Conservation (phyloP, 352 stramenopile genomes). For the Aphanomyces euteiches region DNA sequence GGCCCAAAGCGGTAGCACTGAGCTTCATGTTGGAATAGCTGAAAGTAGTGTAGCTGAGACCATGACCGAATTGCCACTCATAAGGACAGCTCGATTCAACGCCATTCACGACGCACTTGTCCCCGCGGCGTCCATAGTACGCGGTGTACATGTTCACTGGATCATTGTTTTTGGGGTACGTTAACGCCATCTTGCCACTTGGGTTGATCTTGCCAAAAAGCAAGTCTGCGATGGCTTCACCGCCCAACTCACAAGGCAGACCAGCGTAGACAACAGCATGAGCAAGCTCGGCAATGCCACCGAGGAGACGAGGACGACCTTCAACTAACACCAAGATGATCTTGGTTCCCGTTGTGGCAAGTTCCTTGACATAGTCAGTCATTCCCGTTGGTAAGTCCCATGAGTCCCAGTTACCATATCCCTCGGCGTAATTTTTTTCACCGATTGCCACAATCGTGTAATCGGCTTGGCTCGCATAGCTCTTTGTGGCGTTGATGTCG, state of each 20-base stretch:
- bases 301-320: slow-evolving; percentile 71
- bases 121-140: too few species aligned
- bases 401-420: slow-evolving; percentile 78
- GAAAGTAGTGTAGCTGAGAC: too few species aligned
- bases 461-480: slow-evolving; percentile 40
- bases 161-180: too few species aligned
- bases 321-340: slow-evolving; percentile 75
- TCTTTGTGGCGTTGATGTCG: slow-evolving; percentile 52
- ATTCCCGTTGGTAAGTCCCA: slow-evolving; percentile 58
- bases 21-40: too few species aligned
- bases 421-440: slow-evolving; percentile 77
- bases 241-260: slow-evolving; percentile 67
- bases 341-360: slow-evolving; percentile 62
- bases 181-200: too few species aligned
- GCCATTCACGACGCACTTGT: too few species aligned
- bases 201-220: too few species aligned
- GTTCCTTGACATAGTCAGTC: slow-evolving; percentile 60
- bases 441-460: slow-evolving; percentile 77
- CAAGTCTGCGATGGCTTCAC: too few species aligned
- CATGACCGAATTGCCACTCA: too few species aligned
- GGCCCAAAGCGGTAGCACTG: too few species aligned
- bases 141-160: too few species aligned
- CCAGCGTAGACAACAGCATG: slow-evolving; percentile 75
- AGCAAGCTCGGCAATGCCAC: slow-evolving; percentile 48
- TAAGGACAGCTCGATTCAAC: too few species aligned